Evolutionary conservation across 2,329 filamentous ascomycete species (phyloP), one percentile per base, ranked within the genome.

Genomic region (Penicillium sp.): DNA sequence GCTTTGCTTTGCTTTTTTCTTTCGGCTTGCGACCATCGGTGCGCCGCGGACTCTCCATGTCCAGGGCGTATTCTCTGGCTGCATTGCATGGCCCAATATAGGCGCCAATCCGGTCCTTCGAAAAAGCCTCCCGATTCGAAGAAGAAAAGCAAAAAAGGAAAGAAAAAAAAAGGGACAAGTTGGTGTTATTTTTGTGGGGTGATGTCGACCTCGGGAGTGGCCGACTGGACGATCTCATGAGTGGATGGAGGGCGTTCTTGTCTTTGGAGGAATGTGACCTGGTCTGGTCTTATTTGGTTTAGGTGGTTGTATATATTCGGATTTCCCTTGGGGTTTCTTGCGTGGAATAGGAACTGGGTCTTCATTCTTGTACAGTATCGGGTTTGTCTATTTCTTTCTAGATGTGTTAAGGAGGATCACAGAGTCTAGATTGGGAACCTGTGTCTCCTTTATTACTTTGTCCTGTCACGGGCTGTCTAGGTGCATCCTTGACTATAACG

Each of bases 21-120:
- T n/a, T 43, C 34, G 37, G 45, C 42, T 50, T 51, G 47, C 47
- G 34, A 51, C 33, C 45, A 40, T 40, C 24, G 39, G 43, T 51
- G 45, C 45, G 45, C 43, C 21, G 19, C 12, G 34, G 24, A 38
- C 6, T 32, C 21, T 17, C 41, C 26, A 12, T 31, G 39, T 22
- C 13, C 33, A 22, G 22, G 32, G 17, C 32, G 15, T 43, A 17
- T 33, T 15, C 19, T 22, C n/a, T 47, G 37, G 21, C 29, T 42
- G 29, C 37, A 24, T 40, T 32, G 26, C 35, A 15, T 32, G 21
- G 19, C 12, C 19, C n/a, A 15, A 21, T 33, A 38, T 21, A 37
- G 3, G 17, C 13, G 35, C 28, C 45, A 34, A 32, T 17, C 6
- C 21, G 15, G 21, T 28, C 15, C 10, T 44, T 31, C 21, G n/a